A percentile compares a stretch with the other conserved stretches of the same genome.
Conservation (phyloP, 352 stramenopile genomes). For the Globisporangium canariense region DNA sequence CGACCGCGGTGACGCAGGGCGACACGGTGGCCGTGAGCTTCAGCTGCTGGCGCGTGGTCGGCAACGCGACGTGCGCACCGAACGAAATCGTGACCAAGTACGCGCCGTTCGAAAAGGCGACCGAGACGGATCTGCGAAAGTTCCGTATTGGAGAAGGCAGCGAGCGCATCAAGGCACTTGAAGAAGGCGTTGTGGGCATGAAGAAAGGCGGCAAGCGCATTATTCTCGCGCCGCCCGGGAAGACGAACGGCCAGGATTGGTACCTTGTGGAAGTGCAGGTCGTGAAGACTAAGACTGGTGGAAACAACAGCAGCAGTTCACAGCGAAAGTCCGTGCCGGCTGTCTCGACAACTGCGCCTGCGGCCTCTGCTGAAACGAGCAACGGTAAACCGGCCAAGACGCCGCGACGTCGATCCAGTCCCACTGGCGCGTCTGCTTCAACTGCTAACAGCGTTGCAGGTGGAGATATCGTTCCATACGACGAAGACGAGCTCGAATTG, state of each 20-base stretch:
- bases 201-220: slow-evolving; percentile 85
- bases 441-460: slow-evolving; percentile 17
- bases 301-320: slow-evolving; percentile 11
- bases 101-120: slow-evolving; percentile 65
- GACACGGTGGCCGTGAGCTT: slow-evolving; percentile 69
- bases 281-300: slow-evolving; percentile 65
- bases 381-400: slow-evolving; percentile 22
- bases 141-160: slow-evolving; percentile 73
- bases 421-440: slow-evolving; percentile 17
- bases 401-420: slow-evolving; percentile 32
- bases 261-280: slow-evolving; percentile 79
- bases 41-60: slow-evolving; percentile 73
- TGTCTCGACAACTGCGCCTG: slow-evolving; percentile 16
- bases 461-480: slow-evolving; percentile 43
- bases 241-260: slow-evolving; percentile 81
- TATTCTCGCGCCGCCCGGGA: slow-evolving; percentile 79
- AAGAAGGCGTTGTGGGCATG: slow-evolving; percentile 88
- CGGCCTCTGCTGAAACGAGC: slow-evolving; percentile 8
- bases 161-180: slow-evolving; percentile 85
- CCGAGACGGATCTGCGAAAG: slow-evolving; percentile 51
- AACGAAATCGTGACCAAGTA: slow-evolving; percentile 77
- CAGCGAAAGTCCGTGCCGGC: slow-evolving; percentile 30
- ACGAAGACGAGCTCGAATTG: slow-evolving; percentile 54
- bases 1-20: slow-evolving; percentile 33
- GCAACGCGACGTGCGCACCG: slow-evolving; percentile 51